Evolutionary conservation across 1,139 yeast species (phyloP).

Genomic region (Scheffersomyces insectosa): DNA sequence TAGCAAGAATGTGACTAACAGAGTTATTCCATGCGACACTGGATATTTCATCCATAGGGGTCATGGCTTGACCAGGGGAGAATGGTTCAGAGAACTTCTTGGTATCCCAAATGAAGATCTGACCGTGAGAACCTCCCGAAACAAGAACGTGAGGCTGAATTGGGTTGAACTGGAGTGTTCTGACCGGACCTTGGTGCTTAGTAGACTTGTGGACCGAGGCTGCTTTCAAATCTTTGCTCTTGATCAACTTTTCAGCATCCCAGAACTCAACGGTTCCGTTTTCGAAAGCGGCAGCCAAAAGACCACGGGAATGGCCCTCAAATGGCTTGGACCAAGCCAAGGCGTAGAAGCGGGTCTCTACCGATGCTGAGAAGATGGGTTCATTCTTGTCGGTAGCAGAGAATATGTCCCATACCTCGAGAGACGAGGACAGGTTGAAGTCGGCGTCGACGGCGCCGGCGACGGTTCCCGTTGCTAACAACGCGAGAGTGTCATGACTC

Average conservation of each 20-base stretch:
- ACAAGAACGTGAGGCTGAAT: slow-evolving; percentile 72
- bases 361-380: slow-evolving; percentile 54
- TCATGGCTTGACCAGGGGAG: slow-evolving; percentile 75
- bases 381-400: slow-evolving; percentile 38
- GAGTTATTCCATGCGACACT: slow-evolving; percentile 88
- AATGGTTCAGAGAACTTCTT: slow-evolving; percentile 61
- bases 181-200: slow-evolving; percentile 72
- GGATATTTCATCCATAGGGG: slow-evolving; percentile 80
- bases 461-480: slow-evolving; percentile 85
- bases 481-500: slow-evolving; percentile 77
- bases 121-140: slow-evolving; percentile 86
- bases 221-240: slow-evolving; percentile 36
- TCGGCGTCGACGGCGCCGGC: slow-evolving; percentile 93
- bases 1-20: slow-evolving; percentile 85
- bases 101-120: slow-evolving; percentile 88
- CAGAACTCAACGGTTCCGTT: slow-evolving; percentile 79
- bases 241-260: slow-evolving; percentile 53
- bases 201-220: slow-evolving; percentile 51
- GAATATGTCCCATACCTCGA: slow-evolving; percentile 80
- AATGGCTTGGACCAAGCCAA: slow-evolving; percentile 81
- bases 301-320: slow-evolving; percentile 53
- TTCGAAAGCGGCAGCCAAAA: slow-evolving; percentile 89
- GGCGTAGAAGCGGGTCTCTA: slow-evolving; percentile 70
- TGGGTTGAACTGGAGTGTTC: slow-evolving; percentile 76
- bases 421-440: slow-evolving; percentile 72